These are phyloP conservation scores for Mallotus japonicus DNA, from an alignment of 441 rosid species.

Conservation along the genomic window DNA sequence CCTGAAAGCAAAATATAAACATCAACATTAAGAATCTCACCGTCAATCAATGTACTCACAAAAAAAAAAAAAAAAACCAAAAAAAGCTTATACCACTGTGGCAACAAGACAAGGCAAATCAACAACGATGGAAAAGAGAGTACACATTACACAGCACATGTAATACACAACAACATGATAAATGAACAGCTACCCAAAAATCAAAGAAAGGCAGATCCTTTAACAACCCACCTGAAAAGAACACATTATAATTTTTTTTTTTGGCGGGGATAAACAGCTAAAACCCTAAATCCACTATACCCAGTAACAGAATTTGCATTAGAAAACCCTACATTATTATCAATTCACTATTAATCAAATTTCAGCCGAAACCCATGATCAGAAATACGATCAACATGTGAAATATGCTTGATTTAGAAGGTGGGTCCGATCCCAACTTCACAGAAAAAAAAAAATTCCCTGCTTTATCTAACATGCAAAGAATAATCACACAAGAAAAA, in stretches of 20 bases:
- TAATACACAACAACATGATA: conserved; percentile 1
- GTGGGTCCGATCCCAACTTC: conserved; percentile 40
- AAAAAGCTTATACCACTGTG: conserved; percentile 7
- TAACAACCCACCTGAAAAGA: conserved; percentile 15
- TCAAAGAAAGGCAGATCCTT: conserved; percentile 22
- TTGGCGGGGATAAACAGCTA: conserved; percentile 29
- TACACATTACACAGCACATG: conserved; percentile 7
- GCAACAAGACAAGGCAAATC: not conserved
- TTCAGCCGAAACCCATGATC: conserved; percentile 16
- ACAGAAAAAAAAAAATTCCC: not conserved
- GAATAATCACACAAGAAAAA: no score
- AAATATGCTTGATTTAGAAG: conserved; percentile 9
- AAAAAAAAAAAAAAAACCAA: not conserved
- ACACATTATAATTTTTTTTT: not conserved
- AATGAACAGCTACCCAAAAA: not conserved
- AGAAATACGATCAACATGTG: conserved; percentile 25
- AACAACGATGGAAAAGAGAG: not conserved
- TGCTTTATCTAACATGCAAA: conserved; percentile 11
- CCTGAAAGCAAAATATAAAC: not conserved
- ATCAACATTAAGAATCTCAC: conserved; percentile 11
- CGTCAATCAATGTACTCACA: not conserved
- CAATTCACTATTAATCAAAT: conserved; percentile 9
- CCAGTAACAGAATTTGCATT: conserved; percentile 29
- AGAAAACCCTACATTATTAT: conserved; percentile 34
- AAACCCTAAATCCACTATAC: conserved; percentile 29